phyloP scores from a whole-genome alignment of 768 basidiomycete species.

The Auricularia cornea region DNA sequence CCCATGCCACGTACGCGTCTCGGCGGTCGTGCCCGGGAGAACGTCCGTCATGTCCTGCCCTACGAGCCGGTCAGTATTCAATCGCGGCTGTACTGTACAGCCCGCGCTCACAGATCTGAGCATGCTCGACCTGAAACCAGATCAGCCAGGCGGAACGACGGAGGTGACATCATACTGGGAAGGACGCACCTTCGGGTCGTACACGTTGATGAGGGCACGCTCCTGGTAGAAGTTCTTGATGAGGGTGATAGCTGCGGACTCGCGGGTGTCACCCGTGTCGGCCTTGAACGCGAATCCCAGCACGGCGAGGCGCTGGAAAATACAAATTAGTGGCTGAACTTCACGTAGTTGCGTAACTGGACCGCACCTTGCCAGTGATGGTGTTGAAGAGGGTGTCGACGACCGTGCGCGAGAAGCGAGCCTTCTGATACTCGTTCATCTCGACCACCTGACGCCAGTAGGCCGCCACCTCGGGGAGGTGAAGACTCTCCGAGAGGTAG shows the following conservation, averaged over 20 bases:
- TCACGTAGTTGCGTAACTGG: background rate
- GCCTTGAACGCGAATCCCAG: conserved; percentile 99
- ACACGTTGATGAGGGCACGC: conserved; percentile 77
- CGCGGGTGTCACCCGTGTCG: conserved; percentile 98
- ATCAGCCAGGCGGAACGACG: conserved; percentile 2
- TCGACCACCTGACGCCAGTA: conserved; percentile 98
- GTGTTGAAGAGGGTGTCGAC: conserved; percentile 99
- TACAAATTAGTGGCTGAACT: background rate
- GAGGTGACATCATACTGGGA: background rate
- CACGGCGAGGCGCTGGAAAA: conserved; percentile 75
- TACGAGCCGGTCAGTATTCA: background rate
- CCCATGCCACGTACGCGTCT: conserved; percentile 44
- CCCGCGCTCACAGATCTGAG: conserved; percentile 55
- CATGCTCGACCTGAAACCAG: conserved; percentile 43
- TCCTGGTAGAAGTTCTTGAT: conserved; percentile 91
- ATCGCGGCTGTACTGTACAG: background rate
- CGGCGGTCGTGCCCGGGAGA: conserved; percentile 52
- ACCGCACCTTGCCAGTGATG: conserved; percentile 79
- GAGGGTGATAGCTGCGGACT: conserved; percentile 90
- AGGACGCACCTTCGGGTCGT: conserved; percentile 63
- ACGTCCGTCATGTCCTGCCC: conserved; percentile 66
- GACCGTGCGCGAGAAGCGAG: conserved; percentile 89
- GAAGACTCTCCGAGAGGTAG: conserved; percentile 89
- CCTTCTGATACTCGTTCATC: conserved; percentile 99
- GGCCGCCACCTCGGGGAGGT: conserved; percentile 92